Conservation (phyloP, 352 stramenopile species). For the Globisporangium okanoganense region DNA sequence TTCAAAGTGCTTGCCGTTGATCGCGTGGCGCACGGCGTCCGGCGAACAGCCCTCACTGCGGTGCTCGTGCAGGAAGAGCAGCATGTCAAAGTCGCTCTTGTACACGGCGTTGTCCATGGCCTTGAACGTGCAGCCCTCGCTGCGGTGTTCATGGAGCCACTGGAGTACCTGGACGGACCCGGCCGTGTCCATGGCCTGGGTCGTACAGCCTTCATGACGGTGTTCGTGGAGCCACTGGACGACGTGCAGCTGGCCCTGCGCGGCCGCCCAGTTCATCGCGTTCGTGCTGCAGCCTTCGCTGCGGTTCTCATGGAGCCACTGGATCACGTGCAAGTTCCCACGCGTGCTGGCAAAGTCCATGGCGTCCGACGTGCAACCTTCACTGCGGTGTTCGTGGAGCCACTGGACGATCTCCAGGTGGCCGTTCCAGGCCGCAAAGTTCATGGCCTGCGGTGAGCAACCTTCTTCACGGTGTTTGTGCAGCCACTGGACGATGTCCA, state of each 20-base stretch:
- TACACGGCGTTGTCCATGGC: slow-evolving; percentile 25
- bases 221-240: slow-evolving; percentile 24
- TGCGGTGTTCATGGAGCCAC: slow-evolving; percentile 18
- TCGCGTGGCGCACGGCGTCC: slow-evolving; percentile 7
- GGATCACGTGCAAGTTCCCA: slow-evolving; percentile 16
- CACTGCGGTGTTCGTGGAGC: slow-evolving; percentile 47
- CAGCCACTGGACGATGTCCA: slow-evolving; percentile 32
- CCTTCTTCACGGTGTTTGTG: slow-evolving; percentile 29
- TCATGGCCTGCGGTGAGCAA: slow-evolving; percentile 16
- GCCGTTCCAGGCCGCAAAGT: slow-evolving; percentile 28
- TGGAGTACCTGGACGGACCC: slow-evolving; percentile 9
- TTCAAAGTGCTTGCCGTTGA: slow-evolving; percentile 13
- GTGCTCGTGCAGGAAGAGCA: slow-evolving; percentile 21
- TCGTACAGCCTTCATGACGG: slow-evolving; percentile 16
- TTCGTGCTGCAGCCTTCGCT: slow-evolving; percentile 15
- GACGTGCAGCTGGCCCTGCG: slow-evolving; percentile 17
- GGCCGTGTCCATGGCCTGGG: slow-evolving; percentile 21
- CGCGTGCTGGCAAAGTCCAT: slow-evolving; percentile 36
- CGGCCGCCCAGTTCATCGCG: slow-evolving; percentile 22
- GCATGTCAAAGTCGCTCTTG: slow-evolving; percentile 23
- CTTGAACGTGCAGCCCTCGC: slow-evolving; percentile 17
- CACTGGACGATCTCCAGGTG: slow-evolving; percentile 51
- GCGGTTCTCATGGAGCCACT: slow-evolving; percentile 17
- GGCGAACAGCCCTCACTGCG: slow-evolving; percentile 3
- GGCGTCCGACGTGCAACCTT: slow-evolving; percentile 55